phyloP scores from a whole-genome alignment of 148 eudicot genomes.

The Mesembryanthemum crystallinum region DNA sequence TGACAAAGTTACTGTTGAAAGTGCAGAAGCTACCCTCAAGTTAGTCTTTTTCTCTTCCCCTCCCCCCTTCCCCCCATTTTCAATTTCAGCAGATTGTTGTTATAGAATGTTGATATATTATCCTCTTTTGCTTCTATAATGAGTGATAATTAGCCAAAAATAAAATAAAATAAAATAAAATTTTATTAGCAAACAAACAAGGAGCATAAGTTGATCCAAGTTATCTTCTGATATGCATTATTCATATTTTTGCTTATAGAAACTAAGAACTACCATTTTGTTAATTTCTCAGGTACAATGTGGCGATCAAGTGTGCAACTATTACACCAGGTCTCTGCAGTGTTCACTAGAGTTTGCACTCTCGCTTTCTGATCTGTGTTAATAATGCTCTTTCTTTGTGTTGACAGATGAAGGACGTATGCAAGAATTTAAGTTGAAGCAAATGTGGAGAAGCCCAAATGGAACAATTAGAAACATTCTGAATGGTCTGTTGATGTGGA shows the following conservation, averaged over 20 bases:
- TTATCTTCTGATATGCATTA: not conserved
- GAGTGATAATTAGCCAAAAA: not conserved
- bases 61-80: not conserved
- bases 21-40: slow-evolving; percentile 57
- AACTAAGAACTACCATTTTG: slow-evolving; percentile 8
- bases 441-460: slow-evolving; percentile 96
- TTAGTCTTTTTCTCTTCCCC: slow-evolving; percentile 7
- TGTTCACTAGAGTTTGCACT: not conserved
- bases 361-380: not conserved
- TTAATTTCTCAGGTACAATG: slow-evolving; percentile 67
- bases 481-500: slow-evolving; percentile 53
- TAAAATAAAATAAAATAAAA: not conserved
- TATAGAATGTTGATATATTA: not conserved
- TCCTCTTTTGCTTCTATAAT: not conserved
- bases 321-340: slow-evolving; percentile 77
- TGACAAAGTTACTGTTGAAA: slow-evolving; percentile 51
- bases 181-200: not conserved
- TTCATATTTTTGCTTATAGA: not conserved
- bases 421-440: slow-evolving; percentile 65
- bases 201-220: too few species aligned
- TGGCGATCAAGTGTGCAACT: slow-evolving; percentile 94
- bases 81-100: not conserved
- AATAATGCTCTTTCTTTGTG: not conserved
- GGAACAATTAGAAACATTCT: slow-evolving; percentile 91
- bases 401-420: slow-evolving; percentile 75